Evolutionary conservation across 148 eudicot species (phyloP), one percentile per base, ranked within the genome.

Genomic region (Cornus controversa): DNA sequence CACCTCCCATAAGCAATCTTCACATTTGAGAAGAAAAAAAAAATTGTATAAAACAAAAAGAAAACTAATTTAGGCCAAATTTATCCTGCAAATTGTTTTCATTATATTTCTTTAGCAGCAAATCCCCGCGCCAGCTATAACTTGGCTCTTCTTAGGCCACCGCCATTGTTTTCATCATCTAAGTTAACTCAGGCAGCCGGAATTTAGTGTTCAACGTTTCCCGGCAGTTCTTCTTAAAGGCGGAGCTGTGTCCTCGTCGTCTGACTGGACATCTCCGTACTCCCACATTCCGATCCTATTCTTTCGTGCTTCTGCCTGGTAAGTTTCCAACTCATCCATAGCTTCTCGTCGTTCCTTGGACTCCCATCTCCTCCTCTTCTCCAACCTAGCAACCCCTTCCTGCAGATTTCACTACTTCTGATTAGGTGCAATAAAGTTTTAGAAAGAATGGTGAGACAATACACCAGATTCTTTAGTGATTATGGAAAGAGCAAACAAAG

Each of bases 311-410:
- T 90, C 96, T 15, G 83, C 82, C 81, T 95, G 92, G 83, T 75
- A 84, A 74, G 89, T 81, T 72, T 93, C 93, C 78, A 95, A 80
- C 67, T 89, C 93, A 31, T 95, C 97, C 37, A 91, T 26, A 27
- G 84, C 87, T 1, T 73, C 78, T 78, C 78, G 84, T 71, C 84
- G 85, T 23, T 91, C 97, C 78, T 74, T 85, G 16, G 89, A 73
- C 76, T 91, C 94, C 87, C 86, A 90, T 75, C 87, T 86, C 71
- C 85, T 85, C 75, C 87, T 84, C 64, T 89, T 95, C 84, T 91
- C 96, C 86, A 95, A 75, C 83, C 94, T 86, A 60, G 91, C 97
- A 8, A 90, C 90, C 72, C 98, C 98, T 37, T 84, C 94, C 98
- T 95, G 92, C 72, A 87, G 50, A 60, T 60, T 71, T 69, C 34